Conservation (phyloP, 2,329 filamentous ascomycete species). For the Scortechinia acanthostroma region DNA sequence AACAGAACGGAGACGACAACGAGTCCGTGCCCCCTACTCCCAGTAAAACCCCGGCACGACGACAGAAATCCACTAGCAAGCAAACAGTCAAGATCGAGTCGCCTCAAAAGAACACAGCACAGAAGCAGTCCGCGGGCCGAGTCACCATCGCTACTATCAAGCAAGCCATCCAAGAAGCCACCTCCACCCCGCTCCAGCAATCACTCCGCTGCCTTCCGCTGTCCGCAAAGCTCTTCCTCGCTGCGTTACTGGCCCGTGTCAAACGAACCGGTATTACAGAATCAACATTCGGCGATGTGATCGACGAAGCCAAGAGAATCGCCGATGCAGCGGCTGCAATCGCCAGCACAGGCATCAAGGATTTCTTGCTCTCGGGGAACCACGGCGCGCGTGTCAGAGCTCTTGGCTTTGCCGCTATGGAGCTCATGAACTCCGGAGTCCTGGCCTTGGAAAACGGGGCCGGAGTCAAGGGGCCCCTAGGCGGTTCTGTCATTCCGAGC, state of each 20-base stretch:
- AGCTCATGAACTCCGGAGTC: constrained; percentile 80
- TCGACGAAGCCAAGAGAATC: constrained; percentile 76
- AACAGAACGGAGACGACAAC: constrained; percentile 16
- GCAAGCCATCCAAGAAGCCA: constrained; percentile 89
- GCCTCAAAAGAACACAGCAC: constrained; percentile 15
- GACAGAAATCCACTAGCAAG: constrained; percentile 8
- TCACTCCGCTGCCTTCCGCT: constrained; percentile 78
- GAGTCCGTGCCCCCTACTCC: constrained; percentile 30
- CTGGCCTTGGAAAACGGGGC: constrained; percentile 70
- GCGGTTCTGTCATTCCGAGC: constrained; percentile 15
- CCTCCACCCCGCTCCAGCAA: constrained; percentile 83
- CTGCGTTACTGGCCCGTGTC: constrained; percentile 71
- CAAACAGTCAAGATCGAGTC: constrained; percentile 7
- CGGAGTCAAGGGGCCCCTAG: background rate
- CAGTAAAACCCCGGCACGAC: constrained; percentile 25
- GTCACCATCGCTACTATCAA: constrained; percentile 93
- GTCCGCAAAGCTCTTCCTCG: constrained; percentile 76
- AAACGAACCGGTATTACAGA: constrained; percentile 80
- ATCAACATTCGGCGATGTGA: constrained; percentile 78
- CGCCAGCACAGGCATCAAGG: constrained; percentile 43
- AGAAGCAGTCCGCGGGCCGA: constrained; percentile 35
- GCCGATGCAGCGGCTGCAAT: constrained; percentile 47
- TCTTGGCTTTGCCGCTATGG: constrained; percentile 69
- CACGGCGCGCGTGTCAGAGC: constrained; percentile 40
- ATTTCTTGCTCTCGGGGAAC: background rate